Conservation (phyloP, 371 early-diverging fungal genomes). For the Chytridium lagenaria region DNA sequence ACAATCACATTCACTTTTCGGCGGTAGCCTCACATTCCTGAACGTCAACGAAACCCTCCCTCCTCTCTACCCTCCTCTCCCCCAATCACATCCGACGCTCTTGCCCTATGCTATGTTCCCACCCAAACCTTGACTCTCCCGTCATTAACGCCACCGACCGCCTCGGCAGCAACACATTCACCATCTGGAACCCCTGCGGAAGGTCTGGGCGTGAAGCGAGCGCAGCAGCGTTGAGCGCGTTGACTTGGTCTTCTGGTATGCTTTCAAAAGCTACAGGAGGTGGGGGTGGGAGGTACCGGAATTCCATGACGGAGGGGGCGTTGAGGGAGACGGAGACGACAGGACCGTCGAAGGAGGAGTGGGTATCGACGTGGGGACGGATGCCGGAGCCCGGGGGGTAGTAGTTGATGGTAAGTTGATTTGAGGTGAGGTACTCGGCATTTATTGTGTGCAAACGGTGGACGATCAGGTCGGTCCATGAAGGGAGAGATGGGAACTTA, state of each 20-base stretch:
- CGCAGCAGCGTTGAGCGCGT: too few species aligned
- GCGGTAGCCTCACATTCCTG: constrained; percentile 34
- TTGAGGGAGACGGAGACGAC: constrained; percentile 51
- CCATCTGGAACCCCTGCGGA: constrained; percentile 7
- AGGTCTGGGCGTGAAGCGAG: not conserved
- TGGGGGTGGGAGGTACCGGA: constrained; percentile 39
- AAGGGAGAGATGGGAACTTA: constrained; percentile 41
- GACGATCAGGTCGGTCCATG: constrained; percentile 42
- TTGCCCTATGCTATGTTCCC: constrained; percentile 61
- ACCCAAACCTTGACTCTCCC: constrained; percentile 54
- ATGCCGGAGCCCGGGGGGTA: constrained; percentile 63
- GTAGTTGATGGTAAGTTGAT: constrained; percentile 62
- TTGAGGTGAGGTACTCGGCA: constrained; percentile 33
- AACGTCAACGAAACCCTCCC: constrained; percentile 48
- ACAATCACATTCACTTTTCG: constrained; percentile 25
- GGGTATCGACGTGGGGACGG: constrained; percentile 60
- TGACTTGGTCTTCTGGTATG: not conserved
- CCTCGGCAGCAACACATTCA: constrained; percentile 48
- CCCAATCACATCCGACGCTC: constrained; percentile 55
- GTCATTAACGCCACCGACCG: constrained; percentile 55
- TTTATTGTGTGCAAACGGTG: constrained; percentile 32
- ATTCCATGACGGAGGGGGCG: constrained; percentile 55
- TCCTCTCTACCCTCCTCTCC: constrained; percentile 44
- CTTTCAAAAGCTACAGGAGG: not conserved
- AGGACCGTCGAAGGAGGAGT: constrained; percentile 53